Evolutionary conservation across 805 yeast genomes (phyloP), one percentile per base, ranked within the genome.

Genomic region (Saccharomycopsis oosterbeekiorum): DNA sequence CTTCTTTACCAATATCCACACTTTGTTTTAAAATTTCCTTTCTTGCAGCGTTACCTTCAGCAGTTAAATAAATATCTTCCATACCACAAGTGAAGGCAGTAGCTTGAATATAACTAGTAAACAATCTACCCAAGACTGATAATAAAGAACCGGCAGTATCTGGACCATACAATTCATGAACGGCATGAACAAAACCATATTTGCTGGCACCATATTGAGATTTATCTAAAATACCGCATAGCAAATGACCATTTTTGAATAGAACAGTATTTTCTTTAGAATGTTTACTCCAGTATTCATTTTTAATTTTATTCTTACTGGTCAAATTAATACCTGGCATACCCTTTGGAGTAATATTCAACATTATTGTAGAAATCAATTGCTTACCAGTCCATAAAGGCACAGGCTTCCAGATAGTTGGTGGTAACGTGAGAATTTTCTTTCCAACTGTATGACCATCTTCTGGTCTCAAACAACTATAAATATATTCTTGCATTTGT

Each of bases 301-400:
- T 84, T 78, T 93, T 94, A 72, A 94, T 81, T 78, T 94, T 94
- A 77, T 94, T 94, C 68, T 83, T 84, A 26, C 96, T 86, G 17
- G 71, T 75, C 71, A 94, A 79, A 72, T 94, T 94, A 67, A 94
- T 78, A 72, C 99, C 99, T 24, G 98, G 97, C 75, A 92, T 86
- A 64, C 82, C 81, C 14, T 81, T 76, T 1, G 99, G 98, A 67
- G 87, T 89, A 67, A 94, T 86, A 73, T 94, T 94, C 65, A 89
- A 77, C 70, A 94, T 73, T 53, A 94, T 84, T n/a, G 99, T 93
- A 15, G 97, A 84, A 66, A 94, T 92, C 58, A 94, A 82, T 78
- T 94, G 99, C 73, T 94, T 94, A 71, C 99, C 99, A 5, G 99
- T 93, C 99, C 99, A 94, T 72, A 93, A 73, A 26, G 94, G 91